Evolutionary conservation across 345 rosid genomes (phyloP).

Genomic region (Populus pruinosa): DNA sequence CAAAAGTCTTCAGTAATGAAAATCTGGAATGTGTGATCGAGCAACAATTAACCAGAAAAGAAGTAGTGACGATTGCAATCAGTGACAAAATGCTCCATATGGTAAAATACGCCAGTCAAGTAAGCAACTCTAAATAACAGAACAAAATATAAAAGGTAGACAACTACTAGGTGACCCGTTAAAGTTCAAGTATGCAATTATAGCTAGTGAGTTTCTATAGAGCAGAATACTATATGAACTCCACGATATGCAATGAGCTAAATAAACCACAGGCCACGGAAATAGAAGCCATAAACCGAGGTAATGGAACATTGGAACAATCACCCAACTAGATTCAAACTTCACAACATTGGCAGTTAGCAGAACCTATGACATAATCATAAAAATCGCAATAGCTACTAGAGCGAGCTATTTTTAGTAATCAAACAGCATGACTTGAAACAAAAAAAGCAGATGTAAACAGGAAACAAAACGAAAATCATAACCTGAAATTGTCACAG

Average conservation of each 20-base stretch:
- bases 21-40: neutral
- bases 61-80: neutral
- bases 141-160: neutral
- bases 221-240: too few relatives aligned
- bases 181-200: too few relatives aligned
- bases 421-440: neutral
- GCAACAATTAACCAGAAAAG: neutral
- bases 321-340: slow-evolving; percentile 11
- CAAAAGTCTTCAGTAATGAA: neutral
- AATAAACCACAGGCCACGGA: neutral
- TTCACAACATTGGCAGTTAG: slow-evolving; percentile 2
- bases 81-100: neutral
- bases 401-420: neutral
- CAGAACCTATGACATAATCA: neutral
- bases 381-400: neutral
- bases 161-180: too few relatives aligned
- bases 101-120: neutral
- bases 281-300: neutral
- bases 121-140: neutral
- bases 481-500: neutral
- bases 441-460: neutral
- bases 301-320: neutral
- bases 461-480: neutral
- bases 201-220: too few relatives aligned
- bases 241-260: too few relatives aligned